phyloP scores from a whole-genome alignment of 2,329 filamentous ascomycete species.

The Coniochaeta sp. region DNA sequence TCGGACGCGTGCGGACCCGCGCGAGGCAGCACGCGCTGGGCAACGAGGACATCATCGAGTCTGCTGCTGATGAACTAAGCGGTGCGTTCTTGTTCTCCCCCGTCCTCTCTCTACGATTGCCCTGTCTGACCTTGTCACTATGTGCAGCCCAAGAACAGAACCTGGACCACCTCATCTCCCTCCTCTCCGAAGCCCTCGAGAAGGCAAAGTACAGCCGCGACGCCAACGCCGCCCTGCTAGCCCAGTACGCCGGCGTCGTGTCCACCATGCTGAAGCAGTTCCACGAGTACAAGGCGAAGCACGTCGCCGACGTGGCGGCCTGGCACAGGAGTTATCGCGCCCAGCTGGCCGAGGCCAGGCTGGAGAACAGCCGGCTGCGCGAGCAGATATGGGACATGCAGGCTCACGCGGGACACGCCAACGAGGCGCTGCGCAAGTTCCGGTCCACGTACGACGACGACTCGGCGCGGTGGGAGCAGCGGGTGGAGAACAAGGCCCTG shows the following conservation, averaged over 20 bases:
- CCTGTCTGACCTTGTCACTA: neutral
- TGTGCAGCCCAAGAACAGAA: conserved; percentile 47
- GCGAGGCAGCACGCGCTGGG: conserved; percentile 43
- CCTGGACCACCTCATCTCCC: conserved; percentile 53
- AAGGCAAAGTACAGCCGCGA: conserved; percentile 53
- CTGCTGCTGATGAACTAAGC: conserved; percentile 49
- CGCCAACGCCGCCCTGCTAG: conserved; percentile 50
- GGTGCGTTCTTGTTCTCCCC: conserved; percentile 27
- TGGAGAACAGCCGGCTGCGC: conserved; percentile 55
- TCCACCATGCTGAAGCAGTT: conserved; percentile 54
- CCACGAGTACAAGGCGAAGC: conserved; percentile 58
- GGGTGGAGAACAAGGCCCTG: conserved; percentile 42
- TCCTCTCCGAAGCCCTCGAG: conserved; percentile 55
- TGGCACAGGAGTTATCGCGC: conserved; percentile 62
- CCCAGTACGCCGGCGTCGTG: conserved; percentile 50
- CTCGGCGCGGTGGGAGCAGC: conserved; percentile 42
- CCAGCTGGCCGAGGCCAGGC: conserved; percentile 58
- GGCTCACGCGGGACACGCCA: conserved; percentile 49
- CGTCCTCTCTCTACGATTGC: neutral
- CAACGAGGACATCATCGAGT: conserved; percentile 52
- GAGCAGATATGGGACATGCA: conserved; percentile 64
- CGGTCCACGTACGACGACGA: conserved; percentile 50
- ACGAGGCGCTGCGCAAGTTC: conserved; percentile 50
- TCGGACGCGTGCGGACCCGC: conserved; percentile 52
- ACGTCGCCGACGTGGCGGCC: conserved; percentile 51